Conservation (phyloP, 305 asterid species). For the Vinca major region DNA sequence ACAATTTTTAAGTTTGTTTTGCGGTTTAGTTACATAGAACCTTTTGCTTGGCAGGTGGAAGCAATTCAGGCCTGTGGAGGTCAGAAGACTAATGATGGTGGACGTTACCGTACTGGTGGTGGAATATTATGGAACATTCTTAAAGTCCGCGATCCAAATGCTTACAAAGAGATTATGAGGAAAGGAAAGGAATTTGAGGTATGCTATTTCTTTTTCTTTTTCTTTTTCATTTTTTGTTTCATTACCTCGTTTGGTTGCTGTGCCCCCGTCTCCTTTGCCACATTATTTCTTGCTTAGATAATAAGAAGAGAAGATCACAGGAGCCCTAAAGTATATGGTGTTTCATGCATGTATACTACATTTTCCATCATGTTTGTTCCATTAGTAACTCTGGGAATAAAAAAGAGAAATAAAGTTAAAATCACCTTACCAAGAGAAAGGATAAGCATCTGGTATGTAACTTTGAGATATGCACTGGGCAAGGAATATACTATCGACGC, state of each 20-base stretch:
- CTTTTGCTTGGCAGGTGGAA: conserved; percentile 51
- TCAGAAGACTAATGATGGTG: conserved; percentile 66
- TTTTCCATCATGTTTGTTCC: not conserved
- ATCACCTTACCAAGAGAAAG: not conserved
- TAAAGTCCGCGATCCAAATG: conserved; percentile 79
- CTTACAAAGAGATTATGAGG: conserved; percentile 81
- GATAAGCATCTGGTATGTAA: not conserved
- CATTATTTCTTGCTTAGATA: not conserved
- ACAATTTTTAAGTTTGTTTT: not conserved
- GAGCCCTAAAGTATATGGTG: not conserved
- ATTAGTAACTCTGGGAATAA: not conserved
- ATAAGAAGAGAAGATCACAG: not conserved
- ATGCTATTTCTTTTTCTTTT: conserved; percentile 10
- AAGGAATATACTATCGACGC: not conserved
- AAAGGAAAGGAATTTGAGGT: conserved; percentile 92
- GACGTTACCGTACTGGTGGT: conserved; percentile 61
- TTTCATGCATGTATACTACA: not conserved
- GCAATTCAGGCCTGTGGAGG: conserved; percentile 94
- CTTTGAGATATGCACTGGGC: not conserved
- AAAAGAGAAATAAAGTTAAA: not conserved
- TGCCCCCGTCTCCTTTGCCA: not conserved
- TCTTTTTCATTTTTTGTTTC: not conserved
- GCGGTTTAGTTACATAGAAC: not conserved
- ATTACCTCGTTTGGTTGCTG: not conserved
- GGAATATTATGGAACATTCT: conserved; percentile 85